These are phyloP conservation scores for Shiraia bambusicola DNA, from an alignment of 2,329 filamentous ascomycete genomes.

Conservation along the genomic window DNA sequence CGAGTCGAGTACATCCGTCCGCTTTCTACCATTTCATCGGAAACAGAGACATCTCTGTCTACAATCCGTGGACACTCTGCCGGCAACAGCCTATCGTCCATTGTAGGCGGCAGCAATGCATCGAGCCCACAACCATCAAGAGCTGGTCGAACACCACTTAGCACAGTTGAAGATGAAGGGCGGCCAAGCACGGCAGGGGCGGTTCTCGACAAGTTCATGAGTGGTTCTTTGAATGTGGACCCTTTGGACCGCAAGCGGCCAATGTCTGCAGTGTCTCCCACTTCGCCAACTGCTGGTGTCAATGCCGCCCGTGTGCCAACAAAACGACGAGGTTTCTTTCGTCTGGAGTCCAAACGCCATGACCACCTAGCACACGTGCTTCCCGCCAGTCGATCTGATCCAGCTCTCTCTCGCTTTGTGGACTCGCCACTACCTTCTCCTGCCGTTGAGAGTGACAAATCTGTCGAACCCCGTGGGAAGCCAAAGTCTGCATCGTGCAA, in stretches of 20 bases:
- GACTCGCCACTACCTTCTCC: slow-evolving; percentile 33
- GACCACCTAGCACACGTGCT: slow-evolving; percentile 39
- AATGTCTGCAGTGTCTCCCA: slow-evolving; percentile 39
- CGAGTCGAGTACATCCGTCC: slow-evolving; percentile 82
- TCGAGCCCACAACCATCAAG: slow-evolving; percentile 49
- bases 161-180: slow-evolving; percentile 45
- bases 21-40: slow-evolving; percentile 79
- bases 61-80: slow-evolving; percentile 73
- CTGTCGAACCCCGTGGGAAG: slow-evolving; percentile 49
- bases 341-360: slow-evolving; percentile 54
- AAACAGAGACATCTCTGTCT: slow-evolving; percentile 73
- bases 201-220: slow-evolving; percentile 56
- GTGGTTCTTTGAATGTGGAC: slow-evolving; percentile 26
- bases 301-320: slow-evolving; percentile 15
- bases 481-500: slow-evolving; percentile 53
- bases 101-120: slow-evolving; percentile 64
- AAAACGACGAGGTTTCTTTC: slow-evolving; percentile 44
- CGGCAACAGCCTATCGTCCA: slow-evolving; percentile 77
- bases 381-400: slow-evolving; percentile 37
- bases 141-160: slow-evolving; percentile 43
- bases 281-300: slow-evolving; percentile 8
- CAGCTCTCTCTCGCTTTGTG: slow-evolving; percentile 31
- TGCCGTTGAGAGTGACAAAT: slow-evolving; percentile 25
- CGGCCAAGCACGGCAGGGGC: slow-evolving; percentile 71
- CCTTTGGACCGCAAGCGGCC: slow-evolving; percentile 37